Base-by-base conservation (phyloP, 169 alveolate genomes). In the Cryptosporidium ubiquitum region DNA sequence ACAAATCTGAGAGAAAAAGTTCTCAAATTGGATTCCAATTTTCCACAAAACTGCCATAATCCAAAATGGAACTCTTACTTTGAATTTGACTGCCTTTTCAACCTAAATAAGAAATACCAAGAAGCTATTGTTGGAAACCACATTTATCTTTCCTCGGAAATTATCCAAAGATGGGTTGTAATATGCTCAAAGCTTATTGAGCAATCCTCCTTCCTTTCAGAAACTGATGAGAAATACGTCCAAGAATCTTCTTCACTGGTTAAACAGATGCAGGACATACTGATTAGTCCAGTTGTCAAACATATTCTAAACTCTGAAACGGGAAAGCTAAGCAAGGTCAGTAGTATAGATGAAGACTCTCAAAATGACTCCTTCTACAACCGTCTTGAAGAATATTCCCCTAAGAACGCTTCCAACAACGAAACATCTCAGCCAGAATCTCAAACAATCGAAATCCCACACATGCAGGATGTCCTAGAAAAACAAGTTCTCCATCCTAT, bases 41-140 rank as follows among this genome's bases (percentile, higher is more conserved):
- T 79, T 29, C 89, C 89, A 3, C 20, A 73, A 29, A 79, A 79
- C 58, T 61, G 73, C 37, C 64, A 79, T 47, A 79, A 79, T 31
- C 75, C 89, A 42, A 79, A 64, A 20, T 79, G 89, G 89, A 66
- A 79, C 68, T 29, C 75, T 7, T 42, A 79, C 55, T 79, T 79
- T 39, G 69, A 79, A 35, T n/a, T 35, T 42, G 64, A 44, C 16
- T 66, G 39, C 5, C 68, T 79, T 9, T 40, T 18, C 16, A 79
- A 79, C 69, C 35, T 61, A 0, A 64, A 61, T 31, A 64, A 39
- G 31, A 79, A 31, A 47, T 79, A 79, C 40, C 79, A 79, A 79
- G 26, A 58, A 16, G 64, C 51, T 3, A 79, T 79, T 3, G 14
- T 44, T 5, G 60, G 49, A 20, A 79, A 64, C 52, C 35, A 79